Conservation (phyloP, 352 stramenopile genomes). For the Phytophthora gonapodyides region DNA sequence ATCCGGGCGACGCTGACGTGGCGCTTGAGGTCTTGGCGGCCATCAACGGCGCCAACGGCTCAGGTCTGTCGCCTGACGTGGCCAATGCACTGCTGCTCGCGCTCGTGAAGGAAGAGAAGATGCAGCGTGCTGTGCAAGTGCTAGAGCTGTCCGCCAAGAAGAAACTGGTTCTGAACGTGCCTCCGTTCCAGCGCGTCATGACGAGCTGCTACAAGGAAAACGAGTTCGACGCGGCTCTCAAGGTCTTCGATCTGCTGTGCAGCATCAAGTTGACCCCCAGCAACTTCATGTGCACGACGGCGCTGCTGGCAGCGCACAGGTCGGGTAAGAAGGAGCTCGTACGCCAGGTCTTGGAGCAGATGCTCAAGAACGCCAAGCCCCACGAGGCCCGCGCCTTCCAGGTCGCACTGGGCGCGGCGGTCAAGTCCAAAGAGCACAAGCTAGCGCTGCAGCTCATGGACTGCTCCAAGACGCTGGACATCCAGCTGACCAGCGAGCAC, state of each 20-base stretch:
- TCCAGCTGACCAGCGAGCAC: conserved; percentile 63
- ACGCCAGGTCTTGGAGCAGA: conserved; percentile 9
- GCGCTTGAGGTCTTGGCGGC: conserved; percentile 48
- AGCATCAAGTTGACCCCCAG: conserved; percentile 59
- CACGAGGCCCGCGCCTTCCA: conserved; percentile 10
- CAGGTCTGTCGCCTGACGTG: conserved; percentile 44
- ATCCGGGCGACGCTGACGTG: conserved; percentile 8
- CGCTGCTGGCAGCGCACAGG: conserved; percentile 17
- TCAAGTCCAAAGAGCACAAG: conserved; percentile 66
- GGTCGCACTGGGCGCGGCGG: conserved; percentile 56
- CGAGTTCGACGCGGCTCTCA: conserved; percentile 56
- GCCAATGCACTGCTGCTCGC: conserved; percentile 52
- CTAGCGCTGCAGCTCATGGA: conserved; percentile 77
- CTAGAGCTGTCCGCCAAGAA: conserved; percentile 53
- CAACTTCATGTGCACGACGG: conserved; percentile 65
- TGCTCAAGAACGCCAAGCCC: conserved; percentile 17
- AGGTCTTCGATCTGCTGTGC: conserved; percentile 70
- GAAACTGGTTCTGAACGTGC: conserved; percentile 50
- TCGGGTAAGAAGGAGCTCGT: conserved; percentile 6
- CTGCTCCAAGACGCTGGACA: conserved; percentile 56
- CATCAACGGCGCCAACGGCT: conserved; percentile 34
- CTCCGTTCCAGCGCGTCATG: conserved; percentile 63
- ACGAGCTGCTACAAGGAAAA: conserved; percentile 59
- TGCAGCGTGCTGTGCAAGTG: conserved; percentile 49
- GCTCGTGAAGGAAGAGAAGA: conserved; percentile 37